These are phyloP conservation scores for Hyphopichia fennica DNA, from an alignment of 1,139 yeast species.

Conservation along the genomic window DNA sequence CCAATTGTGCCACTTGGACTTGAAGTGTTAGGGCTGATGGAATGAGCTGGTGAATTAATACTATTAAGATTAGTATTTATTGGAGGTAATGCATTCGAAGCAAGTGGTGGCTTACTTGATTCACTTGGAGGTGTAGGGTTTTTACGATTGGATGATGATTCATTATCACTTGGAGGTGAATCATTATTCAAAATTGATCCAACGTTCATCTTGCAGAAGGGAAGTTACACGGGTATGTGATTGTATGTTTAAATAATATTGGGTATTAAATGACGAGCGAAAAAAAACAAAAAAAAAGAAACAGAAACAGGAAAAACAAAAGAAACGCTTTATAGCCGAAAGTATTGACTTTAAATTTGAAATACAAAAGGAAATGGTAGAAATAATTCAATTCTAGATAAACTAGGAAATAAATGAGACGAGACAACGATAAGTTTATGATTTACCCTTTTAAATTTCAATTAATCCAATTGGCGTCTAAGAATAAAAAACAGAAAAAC, in stretches of 20 bases:
- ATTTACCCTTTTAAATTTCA: too few species aligned
- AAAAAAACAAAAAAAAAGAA: neutral
- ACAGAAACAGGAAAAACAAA: neutral
- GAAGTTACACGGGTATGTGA: neutral
- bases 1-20: conserved; percentile 1
- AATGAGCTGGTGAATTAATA: neutral
- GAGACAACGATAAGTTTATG: too few species aligned
- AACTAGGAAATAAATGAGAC: too few species aligned
- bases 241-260: too few species aligned
- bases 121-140: neutral
- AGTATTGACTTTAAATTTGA: neutral
- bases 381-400: too few species aligned
- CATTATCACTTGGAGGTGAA: conserved; percentile 33
- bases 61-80: neutral
- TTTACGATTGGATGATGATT: conserved; percentile 5
- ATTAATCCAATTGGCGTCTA: too few species aligned
- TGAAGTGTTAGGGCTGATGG: conserved; percentile 1
- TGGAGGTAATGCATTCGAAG: neutral
- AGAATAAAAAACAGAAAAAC: too few species aligned
- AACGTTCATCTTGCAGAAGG: conserved; percentile 35
- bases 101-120: neutral
- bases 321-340: neutral
- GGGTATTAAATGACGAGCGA: neutral
- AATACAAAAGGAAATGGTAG: too few species aligned
- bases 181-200: conserved; percentile 49